Percentiles rank a stretch among this genome's conserved stretches.
Evolutionary conservation across 306 rosid species (phyloP).

Genomic region (Rubus idaeus): DNA sequence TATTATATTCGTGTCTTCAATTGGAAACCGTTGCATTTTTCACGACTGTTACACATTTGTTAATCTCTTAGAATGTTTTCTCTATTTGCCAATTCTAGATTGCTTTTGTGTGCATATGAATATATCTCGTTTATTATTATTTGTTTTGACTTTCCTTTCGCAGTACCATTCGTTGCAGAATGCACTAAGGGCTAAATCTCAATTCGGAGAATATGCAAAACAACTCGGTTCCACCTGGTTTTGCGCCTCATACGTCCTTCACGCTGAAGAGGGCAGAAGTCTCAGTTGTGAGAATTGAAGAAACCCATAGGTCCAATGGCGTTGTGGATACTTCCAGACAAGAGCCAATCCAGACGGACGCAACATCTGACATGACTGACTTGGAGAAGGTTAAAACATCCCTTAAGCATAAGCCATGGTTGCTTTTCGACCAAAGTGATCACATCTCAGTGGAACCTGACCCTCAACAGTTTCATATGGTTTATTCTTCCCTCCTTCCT

Average conservation of each 20-base stretch:
- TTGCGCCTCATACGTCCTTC: slow-evolving; percentile 61
- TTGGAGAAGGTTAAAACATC: slow-evolving; percentile 25
- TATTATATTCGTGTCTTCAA: neutral
- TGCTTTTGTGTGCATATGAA: neutral
- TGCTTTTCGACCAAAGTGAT: slow-evolving; percentile 41
- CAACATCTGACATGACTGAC: slow-evolving; percentile 26
- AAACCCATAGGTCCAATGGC: slow-evolving; percentile 28
- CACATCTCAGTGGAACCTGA: slow-evolving; percentile 38
- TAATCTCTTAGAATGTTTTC: neutral
- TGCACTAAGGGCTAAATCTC: slow-evolving; percentile 16
- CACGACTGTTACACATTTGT: neutral
- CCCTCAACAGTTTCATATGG: slow-evolving; percentile 43
- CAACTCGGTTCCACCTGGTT: slow-evolving; percentile 69
- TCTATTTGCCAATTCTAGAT: neutral
- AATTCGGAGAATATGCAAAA: slow-evolving; percentile 25
- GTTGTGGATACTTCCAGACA: slow-evolving; percentile 29
- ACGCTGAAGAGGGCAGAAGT: slow-evolving; percentile 40
- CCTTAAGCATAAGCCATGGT: slow-evolving; percentile 55
- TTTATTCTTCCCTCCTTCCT: slow-evolving; percentile 14
- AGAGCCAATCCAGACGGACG: slow-evolving; percentile 26
- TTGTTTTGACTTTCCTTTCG: slow-evolving; percentile 6
- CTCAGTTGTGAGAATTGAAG: slow-evolving; percentile 28
- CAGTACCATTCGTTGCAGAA: slow-evolving; percentile 41
- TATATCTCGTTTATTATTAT: neutral
- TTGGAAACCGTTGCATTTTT: neutral